Percentiles rank a stretch among this genome's conserved stretches.
These are phyloP conservation scores for Eucalyptus tenuipes DNA, from an alignment of 345 rosid species.

Conservation along the genomic window DNA sequence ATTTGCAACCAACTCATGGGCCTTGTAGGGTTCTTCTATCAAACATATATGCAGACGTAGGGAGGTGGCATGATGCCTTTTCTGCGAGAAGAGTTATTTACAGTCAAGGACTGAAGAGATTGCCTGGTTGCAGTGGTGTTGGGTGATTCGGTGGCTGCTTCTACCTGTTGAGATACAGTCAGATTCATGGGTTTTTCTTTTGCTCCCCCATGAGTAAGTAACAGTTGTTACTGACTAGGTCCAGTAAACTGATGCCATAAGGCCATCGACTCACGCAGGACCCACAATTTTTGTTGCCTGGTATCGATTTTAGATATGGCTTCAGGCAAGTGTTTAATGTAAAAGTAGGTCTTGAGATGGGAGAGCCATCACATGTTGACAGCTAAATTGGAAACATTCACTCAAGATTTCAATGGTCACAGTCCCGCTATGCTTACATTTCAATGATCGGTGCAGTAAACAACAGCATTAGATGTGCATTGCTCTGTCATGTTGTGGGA, in stretches of 20 bases:
- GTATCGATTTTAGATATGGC: not conserved
- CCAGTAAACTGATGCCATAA: not conserved
- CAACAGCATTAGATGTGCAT: not conserved
- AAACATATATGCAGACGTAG: constrained; percentile 70
- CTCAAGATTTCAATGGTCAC: not conserved
- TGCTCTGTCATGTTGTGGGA: not conserved
- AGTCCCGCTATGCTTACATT: not conserved
- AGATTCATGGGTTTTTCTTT: not conserved
- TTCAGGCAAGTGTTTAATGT: not conserved
- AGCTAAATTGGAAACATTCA: not conserved
- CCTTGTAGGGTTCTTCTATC: constrained; percentile 59
- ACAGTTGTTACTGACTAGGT: not conserved
- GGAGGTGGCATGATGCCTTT: constrained; percentile 76
- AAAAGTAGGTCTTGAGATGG: not conserved
- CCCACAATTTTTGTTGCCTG: not conserved
- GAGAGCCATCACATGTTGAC: not conserved
- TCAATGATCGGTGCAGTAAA: not conserved
- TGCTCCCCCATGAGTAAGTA: not conserved
- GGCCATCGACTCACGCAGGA: not conserved
- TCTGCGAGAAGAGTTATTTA: constrained; percentile 34
- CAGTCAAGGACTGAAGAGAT: constrained; percentile 34
- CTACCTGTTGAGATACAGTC: not conserved
- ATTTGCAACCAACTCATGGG: constrained; percentile 50
- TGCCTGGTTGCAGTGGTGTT: constrained; percentile 48
- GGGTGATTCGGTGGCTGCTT: not conserved